Evolutionary conservation across 345 rosid species (phyloP).

Genomic region (Syzygium jambos): DNA sequence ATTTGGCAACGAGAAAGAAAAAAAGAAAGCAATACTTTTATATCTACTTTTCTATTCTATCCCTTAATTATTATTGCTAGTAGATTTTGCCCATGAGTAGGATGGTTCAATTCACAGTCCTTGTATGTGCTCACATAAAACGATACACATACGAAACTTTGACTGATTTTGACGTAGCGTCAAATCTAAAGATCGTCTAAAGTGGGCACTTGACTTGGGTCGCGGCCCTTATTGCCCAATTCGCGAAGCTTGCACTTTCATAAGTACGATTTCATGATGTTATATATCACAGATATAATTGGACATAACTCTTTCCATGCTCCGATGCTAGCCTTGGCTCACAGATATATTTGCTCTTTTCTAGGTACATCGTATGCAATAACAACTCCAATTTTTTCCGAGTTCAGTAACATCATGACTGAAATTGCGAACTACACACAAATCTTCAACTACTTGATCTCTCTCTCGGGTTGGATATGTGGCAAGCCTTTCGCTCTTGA

Average conservation of each 20-base stretch:
- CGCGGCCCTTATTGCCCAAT: background rate
- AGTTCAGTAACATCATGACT: background rate
- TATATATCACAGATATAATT: background rate
- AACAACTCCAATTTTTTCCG: background rate
- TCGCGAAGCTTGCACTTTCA: background rate
- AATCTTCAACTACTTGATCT: background rate
- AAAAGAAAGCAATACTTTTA: background rate
- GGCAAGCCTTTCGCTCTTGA: background rate
- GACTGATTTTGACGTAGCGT: background rate
- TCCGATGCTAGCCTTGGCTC: background rate
- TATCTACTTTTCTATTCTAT: background rate
- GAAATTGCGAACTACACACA: background rate
- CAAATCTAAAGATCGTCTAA: background rate
- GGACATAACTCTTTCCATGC: background rate
- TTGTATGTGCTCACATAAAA: background rate
- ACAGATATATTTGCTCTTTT: background rate
- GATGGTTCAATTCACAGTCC: background rate
- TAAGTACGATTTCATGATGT: background rate
- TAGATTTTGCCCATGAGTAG: background rate
- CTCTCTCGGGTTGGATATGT: background rate
- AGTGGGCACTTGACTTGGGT: background rate
- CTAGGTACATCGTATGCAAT: background rate
- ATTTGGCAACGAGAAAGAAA: background rate
- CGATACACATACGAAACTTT: background rate
- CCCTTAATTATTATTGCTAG: background rate